Conservation (phyloP, 179 eudicot species). For the Drosera spatulata region DNA sequence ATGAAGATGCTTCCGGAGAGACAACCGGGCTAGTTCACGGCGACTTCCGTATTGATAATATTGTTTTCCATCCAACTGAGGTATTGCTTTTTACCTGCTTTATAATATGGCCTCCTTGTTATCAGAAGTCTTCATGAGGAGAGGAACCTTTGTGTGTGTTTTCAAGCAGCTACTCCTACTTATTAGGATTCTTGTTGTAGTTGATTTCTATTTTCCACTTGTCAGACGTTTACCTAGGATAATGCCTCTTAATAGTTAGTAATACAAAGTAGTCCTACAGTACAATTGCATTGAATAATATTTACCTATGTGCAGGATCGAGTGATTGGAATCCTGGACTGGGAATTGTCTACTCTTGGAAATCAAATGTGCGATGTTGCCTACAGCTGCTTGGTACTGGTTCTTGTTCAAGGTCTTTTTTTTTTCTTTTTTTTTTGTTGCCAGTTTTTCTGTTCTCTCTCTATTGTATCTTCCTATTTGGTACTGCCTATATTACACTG, state of each 20-base stretch:
- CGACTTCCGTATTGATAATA: constrained; percentile 93
- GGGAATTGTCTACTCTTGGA: constrained; percentile 97
- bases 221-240: too few species aligned
- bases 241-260: too few species aligned
- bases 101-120: neutral
- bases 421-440: neutral
- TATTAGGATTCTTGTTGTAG: neutral
- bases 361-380: constrained; percentile 99
- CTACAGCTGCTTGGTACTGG: constrained; percentile 77
- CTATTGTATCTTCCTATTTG: too few species aligned
- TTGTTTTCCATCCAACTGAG: constrained; percentile 92
- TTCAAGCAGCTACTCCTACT: too few species aligned
- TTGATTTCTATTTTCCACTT: neutral
- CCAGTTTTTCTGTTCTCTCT: neutral
- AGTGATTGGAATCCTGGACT: constrained; percentile 92
- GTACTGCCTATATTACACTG: too few species aligned
- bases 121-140: neutral
- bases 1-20: constrained; percentile 70
- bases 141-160: neutral
- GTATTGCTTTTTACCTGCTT: constrained; percentile 18
- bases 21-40: constrained; percentile 91
- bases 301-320: constrained; percentile 57
- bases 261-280: too few species aligned
- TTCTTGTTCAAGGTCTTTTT: constrained; percentile 1
- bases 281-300: neutral